Percentiles rank a stretch among this genome's conserved stretches.
Evolutionary conservation across 2,329 filamentous ascomycete genomes (phyloP).

Genomic region (Sporothrix pseudoabietina): DNA sequence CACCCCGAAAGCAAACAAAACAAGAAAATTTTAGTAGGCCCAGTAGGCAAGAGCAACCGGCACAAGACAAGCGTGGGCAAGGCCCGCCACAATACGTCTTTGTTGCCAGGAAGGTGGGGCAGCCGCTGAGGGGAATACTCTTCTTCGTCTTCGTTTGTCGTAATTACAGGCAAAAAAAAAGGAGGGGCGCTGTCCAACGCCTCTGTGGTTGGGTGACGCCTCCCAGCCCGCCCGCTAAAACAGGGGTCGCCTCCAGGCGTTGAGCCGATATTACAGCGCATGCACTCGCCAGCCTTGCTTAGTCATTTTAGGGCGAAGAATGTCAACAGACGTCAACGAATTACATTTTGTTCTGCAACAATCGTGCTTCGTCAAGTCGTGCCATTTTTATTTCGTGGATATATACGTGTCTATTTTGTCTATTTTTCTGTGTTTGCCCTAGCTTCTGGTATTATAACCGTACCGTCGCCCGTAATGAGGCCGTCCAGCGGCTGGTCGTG

Average conservation of each 20-base stretch:
- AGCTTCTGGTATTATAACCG: constrained; percentile 16
- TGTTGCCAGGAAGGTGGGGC: constrained; percentile 36
- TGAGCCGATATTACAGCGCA: background rate
- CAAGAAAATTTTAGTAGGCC: constrained; percentile 10
- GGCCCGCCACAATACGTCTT: constrained; percentile 13
- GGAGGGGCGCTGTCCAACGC: constrained; percentile 18
- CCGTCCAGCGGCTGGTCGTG: constrained; percentile 82
- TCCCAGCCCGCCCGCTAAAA: background rate
- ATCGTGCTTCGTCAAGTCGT: constrained; percentile 1
- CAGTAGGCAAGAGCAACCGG: constrained; percentile 26
- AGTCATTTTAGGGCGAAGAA: constrained; percentile 11
- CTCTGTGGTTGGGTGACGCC: constrained; percentile 6
- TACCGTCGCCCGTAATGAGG: constrained; percentile 70
- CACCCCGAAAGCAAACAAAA: constrained; percentile 17
- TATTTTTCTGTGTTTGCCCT: background rate
- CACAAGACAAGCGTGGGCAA: background rate
- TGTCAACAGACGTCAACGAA: too few species aligned
- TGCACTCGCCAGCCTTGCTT: constrained; percentile 29
- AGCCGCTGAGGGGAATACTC: constrained; percentile 17
- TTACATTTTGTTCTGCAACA: background rate
- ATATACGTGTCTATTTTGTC: background rate
- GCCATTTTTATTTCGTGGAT: constrained; percentile 48
- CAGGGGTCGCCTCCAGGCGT: constrained; percentile 3
- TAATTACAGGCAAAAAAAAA: constrained; percentile 4
- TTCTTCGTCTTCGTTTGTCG: background rate